phyloP scores from a whole-genome alignment of 257 asterid genomes.

The Solanum pimpinellifolium region DNA sequence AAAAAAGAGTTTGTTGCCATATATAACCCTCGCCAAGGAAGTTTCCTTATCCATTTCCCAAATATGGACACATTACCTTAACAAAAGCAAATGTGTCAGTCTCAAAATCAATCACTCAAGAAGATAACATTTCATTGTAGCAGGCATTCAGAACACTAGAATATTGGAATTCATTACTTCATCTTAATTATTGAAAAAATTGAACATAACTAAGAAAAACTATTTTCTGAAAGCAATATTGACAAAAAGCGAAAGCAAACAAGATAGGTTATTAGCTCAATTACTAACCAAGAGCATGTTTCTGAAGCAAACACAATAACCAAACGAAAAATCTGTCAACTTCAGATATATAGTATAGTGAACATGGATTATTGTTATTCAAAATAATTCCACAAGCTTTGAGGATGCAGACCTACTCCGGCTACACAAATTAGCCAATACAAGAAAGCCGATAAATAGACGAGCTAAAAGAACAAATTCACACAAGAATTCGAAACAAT shows the following conservation, averaged over 20 bases:
- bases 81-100: conserved; percentile 3
- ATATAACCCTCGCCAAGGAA: conserved; percentile 67
- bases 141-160: no score
- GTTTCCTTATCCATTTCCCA: conserved; percentile 82
- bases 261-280: neutral
- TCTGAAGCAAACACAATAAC: conserved; percentile 14
- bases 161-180: no score
- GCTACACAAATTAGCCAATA: neutral
- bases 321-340: neutral
- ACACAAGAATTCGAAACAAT: no score
- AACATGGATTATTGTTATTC: neutral
- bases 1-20: conserved; percentile 47
- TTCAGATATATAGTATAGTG: neutral
- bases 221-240: neutral
- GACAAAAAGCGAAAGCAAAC: neutral
- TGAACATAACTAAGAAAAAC: no score
- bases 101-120: neutral
- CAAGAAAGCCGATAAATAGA: neutral
- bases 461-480: neutral
- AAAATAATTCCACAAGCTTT: neutral
- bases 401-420: neutral
- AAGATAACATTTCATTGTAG: no score
- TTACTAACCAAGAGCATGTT: conserved; percentile 53
- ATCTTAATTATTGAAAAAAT: no score
- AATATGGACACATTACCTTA: conserved; percentile 53